These are phyloP conservation scores for Tuber umbilicatum DNA, from an alignment of 495 filamentous ascomycete genomes.

Conservation along the genomic window DNA sequence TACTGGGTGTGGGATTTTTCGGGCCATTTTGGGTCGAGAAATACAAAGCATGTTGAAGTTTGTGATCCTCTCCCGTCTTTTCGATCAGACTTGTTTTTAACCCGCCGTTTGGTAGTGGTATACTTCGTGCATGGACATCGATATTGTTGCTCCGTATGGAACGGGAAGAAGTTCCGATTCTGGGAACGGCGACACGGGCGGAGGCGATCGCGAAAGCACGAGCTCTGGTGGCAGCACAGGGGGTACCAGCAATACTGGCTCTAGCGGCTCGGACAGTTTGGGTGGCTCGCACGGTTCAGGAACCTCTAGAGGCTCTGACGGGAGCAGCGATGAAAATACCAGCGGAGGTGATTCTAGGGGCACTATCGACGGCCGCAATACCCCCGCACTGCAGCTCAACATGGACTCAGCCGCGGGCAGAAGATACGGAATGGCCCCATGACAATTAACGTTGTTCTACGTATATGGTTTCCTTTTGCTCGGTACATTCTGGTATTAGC, in stretches of 20 bases:
- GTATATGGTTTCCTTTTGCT: background rate
- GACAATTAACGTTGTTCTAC: background rate
- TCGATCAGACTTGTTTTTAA: background rate
- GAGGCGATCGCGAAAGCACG: background rate
- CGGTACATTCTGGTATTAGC: background rate
- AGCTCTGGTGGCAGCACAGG: background rate
- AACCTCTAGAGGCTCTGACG: background rate
- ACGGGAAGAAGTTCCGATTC: background rate
- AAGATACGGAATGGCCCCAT: background rate
- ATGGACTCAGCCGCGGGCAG: background rate
- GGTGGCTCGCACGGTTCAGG: background rate
- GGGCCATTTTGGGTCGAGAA: conserved; percentile 16
- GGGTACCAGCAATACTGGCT: background rate
- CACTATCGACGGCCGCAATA: background rate
- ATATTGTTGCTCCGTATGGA: conserved; percentile 18
- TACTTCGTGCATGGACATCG: conserved; percentile 35
- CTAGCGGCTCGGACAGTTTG: background rate
- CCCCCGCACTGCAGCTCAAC: background rate
- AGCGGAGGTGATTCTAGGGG: background rate
- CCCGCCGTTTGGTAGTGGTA: conserved; percentile 24
- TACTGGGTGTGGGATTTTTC: conserved; percentile 36
- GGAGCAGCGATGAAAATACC: background rate
- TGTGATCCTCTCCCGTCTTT: background rate
- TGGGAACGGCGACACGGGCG: background rate
- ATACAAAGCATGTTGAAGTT: conserved; percentile 18